Evolutionary conservation across 768 basidiomycete species (phyloP), one percentile per base, ranked within the genome.

Genomic region (Boletus sp.): DNA sequence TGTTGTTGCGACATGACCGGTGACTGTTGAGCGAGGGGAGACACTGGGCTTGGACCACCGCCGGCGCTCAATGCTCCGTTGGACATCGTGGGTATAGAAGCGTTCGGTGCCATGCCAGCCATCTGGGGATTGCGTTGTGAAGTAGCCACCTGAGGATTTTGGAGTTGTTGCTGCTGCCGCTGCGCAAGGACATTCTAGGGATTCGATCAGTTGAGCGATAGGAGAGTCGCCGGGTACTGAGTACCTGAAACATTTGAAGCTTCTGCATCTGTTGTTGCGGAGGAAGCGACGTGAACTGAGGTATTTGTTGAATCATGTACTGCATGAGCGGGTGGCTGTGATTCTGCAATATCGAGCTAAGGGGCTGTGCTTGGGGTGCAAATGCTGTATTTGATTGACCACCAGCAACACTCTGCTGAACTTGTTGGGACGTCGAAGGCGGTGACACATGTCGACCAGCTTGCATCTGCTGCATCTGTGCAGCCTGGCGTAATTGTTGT

Each of bases 251-350:
- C 51, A 69, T 55, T 34, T 79, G 67, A 68, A 88, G 72, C 63
- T 76, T 82, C 67, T 85, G 85, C 57, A 88, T 62, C 70, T 89
- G 85, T 61, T 77, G 71, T 54, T 74, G 79, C 2, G 75, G 39
- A 10, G 84, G 77, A 53, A 87, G 67, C 19, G 62, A 62, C 57
- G 74, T 70, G 59, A 88, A 88, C 11, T 76, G 76, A 7, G 84
- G 86, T 1, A 83, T 64, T 23, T 70, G 70, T 35, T 75, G 70
- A 10, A 73, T 58, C 72, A 88, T 75, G 59, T 83, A 81, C 53
- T 79, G 76, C 68, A 84, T 68, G 51, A 87, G 73, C 23, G 83
- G 82, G 65, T 89, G 83, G 11, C 55, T 66, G 5, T 82, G 84
- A 54, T 67, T 72, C 54, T 82, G 81, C 63, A 88, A 61, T n/a